phyloP scores from a whole-genome alignment of 176 grass and related monocot genomes.

The Otatea glauca region DNA sequence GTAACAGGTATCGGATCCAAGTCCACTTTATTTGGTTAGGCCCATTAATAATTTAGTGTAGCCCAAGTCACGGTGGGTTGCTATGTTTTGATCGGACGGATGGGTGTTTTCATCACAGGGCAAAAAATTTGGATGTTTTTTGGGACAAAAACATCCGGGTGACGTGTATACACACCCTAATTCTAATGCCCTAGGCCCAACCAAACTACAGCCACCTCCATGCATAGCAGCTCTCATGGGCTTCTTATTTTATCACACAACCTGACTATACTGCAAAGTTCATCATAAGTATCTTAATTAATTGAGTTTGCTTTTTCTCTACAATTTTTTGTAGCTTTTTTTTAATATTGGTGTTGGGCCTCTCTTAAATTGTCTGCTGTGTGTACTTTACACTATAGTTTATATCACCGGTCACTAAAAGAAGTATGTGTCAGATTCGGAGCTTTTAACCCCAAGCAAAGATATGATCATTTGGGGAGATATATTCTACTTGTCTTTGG shows the following conservation, averaged over 20 bases:
- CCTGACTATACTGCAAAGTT: not conserved
- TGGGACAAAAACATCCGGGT: no score
- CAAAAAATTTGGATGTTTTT: no score
- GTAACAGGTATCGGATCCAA: no score
- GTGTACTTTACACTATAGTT: not conserved
- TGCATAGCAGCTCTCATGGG: no score
- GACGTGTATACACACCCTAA: no score
- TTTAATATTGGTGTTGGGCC: not conserved
- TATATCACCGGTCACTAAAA: constrained; percentile 29
- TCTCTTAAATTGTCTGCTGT: not conserved
- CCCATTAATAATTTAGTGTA: no score
- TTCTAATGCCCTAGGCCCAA: no score
- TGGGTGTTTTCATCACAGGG: no score
- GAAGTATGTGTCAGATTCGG: constrained; percentile 60
- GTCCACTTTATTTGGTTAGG: no score
- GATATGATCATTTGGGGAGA: constrained; percentile 98
- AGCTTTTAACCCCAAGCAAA: constrained; percentile 83
- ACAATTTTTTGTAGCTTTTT: not conserved
- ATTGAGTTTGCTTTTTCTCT: not conserved
- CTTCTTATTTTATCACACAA: not conserved
- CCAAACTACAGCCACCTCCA: no score
- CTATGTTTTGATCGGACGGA: no score
- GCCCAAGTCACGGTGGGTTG: no score
- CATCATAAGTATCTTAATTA: not conserved
- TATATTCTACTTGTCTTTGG: constrained; percentile 88